Percentiles rank a stretch among this genome's conserved stretches.
Conservation (phyloP, 257 asterid genomes). For the Primulina tabacum region DNA sequence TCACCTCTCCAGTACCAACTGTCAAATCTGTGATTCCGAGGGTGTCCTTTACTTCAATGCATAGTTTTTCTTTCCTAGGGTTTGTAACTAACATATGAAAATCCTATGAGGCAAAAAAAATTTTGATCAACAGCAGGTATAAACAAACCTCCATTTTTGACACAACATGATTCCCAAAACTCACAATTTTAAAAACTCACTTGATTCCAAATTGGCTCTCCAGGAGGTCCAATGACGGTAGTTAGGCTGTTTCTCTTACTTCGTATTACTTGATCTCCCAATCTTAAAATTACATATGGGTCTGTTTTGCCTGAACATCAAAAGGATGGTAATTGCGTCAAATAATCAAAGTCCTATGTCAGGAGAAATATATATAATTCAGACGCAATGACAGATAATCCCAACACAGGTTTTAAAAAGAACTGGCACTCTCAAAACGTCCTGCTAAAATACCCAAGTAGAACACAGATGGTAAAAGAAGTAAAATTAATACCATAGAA, state of each 20-base stretch:
- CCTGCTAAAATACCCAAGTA: neutral
- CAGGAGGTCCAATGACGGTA: conserved; percentile 94
- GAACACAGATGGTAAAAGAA: conserved; percentile 13
- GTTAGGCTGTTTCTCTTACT: conserved; percentile 97
- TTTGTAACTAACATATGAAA: conserved; percentile 84
- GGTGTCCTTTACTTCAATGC: conserved; percentile 80
- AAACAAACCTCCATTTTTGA: conserved; percentile 15
- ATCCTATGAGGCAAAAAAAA: conserved; percentile 52
- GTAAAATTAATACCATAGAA: conserved; percentile 64
- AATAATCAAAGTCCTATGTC: neutral
- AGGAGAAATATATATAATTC: conserved; percentile 8
- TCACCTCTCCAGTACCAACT: conserved; percentile 85
- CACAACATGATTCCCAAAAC: conserved; percentile 6
- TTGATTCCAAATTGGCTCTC: conserved; percentile 99
- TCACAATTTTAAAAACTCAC: conserved; percentile 34
- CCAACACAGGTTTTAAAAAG: neutral
- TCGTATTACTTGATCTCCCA: conserved; percentile 91
- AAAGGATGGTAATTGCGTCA: conserved; percentile 12
- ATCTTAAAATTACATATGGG: conserved; percentile 73
- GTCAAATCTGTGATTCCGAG: conserved; percentile 80
- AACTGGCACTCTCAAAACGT: neutral
- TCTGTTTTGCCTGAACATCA: conserved; percentile 83
- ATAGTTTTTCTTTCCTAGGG: conserved; percentile 68
- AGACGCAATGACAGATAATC: neutral
- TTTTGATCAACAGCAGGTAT: conserved; percentile 19